A percentile compares a stretch with the other conserved stretches of the same genome.
Evolutionary conservation across 176 grass and related monocot species (phyloP).

Genomic region (Oryza punctata): DNA sequence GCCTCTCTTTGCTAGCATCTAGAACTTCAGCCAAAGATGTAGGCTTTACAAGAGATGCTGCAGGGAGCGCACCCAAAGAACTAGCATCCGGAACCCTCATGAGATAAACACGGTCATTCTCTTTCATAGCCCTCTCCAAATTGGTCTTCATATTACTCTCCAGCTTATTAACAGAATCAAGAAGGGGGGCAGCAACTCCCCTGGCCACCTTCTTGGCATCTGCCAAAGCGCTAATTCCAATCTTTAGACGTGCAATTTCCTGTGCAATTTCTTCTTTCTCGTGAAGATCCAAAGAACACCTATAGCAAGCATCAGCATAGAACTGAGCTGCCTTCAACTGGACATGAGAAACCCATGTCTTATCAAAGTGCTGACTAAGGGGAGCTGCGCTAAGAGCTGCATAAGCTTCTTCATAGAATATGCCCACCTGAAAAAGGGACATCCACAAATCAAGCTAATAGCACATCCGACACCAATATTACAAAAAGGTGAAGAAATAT

Average conservation of each 20-base stretch:
- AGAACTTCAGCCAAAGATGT: constrained; percentile 72
- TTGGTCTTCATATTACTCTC: constrained; percentile 85
- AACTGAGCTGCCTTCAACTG: constrained; percentile 97
- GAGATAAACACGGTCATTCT: constrained; percentile 96
- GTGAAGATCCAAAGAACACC: constrained; percentile 86
- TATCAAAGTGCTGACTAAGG: constrained; percentile 92
- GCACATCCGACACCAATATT: constrained; percentile 18
- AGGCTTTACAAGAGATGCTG: constrained; percentile 84
- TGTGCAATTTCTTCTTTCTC: constrained; percentile 93
- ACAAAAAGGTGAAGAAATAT: constrained; percentile 17
- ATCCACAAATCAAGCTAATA: constrained; percentile 22
- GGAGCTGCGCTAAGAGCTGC: constrained; percentile 65
- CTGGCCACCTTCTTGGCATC: constrained; percentile 87
- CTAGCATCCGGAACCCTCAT: constrained; percentile 88
- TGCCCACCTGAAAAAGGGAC: constrained; percentile 69
- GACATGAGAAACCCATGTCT: constrained; percentile 92
- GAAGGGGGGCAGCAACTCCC: constrained; percentile 79
- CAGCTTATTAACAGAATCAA: constrained; percentile 82
- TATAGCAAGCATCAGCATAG: constrained; percentile 93
- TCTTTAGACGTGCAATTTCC: constrained; percentile 92
- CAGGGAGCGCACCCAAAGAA: constrained; percentile 70
- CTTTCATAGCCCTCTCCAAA: constrained; percentile 86
- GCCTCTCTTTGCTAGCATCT: constrained; percentile 93
- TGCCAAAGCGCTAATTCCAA: constrained; percentile 72
- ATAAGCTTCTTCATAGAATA: constrained; percentile 95